phyloP scores from a whole-genome alignment of 192 early-diverging fungal species.

The Dissophora globulifera region DNA sequence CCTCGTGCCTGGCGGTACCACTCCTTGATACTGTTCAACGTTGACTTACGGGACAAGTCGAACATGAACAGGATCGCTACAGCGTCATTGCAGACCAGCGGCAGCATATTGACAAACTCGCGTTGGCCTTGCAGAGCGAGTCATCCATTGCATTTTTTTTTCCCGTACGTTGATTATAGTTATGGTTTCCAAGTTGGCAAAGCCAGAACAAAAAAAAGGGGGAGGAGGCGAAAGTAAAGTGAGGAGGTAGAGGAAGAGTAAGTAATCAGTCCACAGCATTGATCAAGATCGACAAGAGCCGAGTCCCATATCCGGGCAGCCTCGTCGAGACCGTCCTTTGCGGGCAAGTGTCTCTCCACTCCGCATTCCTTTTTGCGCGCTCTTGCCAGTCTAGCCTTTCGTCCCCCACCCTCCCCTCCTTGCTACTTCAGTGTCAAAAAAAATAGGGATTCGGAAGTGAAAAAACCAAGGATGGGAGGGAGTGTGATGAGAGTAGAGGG shows the following conservation, averaged over 20 bases:
- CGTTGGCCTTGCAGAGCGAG: slow-evolving; percentile 84
- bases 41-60: slow-evolving; percentile 91
- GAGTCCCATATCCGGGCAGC: too few species aligned
- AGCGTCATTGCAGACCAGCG: slow-evolving; percentile 96
- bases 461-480: too few species aligned
- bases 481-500: too few species aligned
- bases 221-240: not conserved
- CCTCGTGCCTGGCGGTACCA: slow-evolving; percentile 97
- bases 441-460: too few species aligned
- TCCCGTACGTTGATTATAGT: slow-evolving; percentile 16
- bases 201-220: slow-evolving; percentile 1
- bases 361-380: too few species aligned
- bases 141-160: not conserved
- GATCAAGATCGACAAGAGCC: too few species aligned
- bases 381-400: too few species aligned
- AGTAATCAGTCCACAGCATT: not conserved
- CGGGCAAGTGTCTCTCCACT: too few species aligned
- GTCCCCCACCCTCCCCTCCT: too few species aligned
- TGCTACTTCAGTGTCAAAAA: too few species aligned
- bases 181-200: slow-evolving; percentile 2
- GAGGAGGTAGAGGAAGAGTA: not conserved
- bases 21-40: slow-evolving; percentile 93
- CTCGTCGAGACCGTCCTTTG: too few species aligned
- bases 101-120: slow-evolving; percentile 98
- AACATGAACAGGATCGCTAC: slow-evolving; percentile 97